A percentile compares a stretch with the other conserved stretches of the same genome.
phyloP scores from a whole-genome alignment of 2,329 filamentous ascomycete genomes.

The Alternaria alternata region DNA sequence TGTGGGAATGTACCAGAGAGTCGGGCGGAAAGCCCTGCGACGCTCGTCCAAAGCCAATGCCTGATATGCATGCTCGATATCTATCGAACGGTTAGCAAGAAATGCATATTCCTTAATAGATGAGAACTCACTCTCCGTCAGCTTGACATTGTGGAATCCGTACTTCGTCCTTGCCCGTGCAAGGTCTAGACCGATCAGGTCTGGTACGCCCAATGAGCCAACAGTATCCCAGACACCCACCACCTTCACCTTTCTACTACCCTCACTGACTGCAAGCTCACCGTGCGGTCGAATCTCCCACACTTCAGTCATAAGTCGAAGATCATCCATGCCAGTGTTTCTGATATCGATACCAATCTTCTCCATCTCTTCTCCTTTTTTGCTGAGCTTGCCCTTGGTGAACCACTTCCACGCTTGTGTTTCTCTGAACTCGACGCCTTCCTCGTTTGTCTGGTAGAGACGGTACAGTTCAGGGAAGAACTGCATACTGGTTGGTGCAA shows the following conservation, averaged over 20 bases:
- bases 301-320: slow-evolving; percentile 30
- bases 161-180: slow-evolving; percentile 32
- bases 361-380: slow-evolving; percentile 26
- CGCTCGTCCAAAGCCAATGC: slow-evolving; percentile 64
- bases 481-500: slow-evolving; percentile 55
- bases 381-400: slow-evolving; percentile 47
- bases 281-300: slow-evolving; percentile 49
- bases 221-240: slow-evolving; percentile 62
- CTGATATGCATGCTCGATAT: slow-evolving; percentile 63
- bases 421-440: slow-evolving; percentile 35
- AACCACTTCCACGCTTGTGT: slow-evolving; percentile 42
- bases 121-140: slow-evolving; percentile 41
- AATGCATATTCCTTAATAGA: neutral
- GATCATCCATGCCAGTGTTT: slow-evolving; percentile 25
- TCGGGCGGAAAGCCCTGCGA: slow-evolving; percentile 61
- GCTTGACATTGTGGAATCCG: slow-evolving; percentile 46
- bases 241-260: slow-evolving; percentile 49
- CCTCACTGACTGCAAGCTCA: slow-evolving; percentile 27
- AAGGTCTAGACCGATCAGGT: slow-evolving; percentile 46
- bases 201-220: slow-evolving; percentile 55
- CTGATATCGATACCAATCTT: slow-evolving; percentile 20
- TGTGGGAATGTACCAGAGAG: slow-evolving; percentile 58
- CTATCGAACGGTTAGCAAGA: slow-evolving; percentile 41
- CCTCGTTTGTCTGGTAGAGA: slow-evolving; percentile 43
- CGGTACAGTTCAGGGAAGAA: slow-evolving; percentile 56